Evolutionary conservation across 306 rosid genomes (phyloP), one percentile per base, ranked within the genome.

Genomic region (Amphicarpaea edgeworthii): DNA sequence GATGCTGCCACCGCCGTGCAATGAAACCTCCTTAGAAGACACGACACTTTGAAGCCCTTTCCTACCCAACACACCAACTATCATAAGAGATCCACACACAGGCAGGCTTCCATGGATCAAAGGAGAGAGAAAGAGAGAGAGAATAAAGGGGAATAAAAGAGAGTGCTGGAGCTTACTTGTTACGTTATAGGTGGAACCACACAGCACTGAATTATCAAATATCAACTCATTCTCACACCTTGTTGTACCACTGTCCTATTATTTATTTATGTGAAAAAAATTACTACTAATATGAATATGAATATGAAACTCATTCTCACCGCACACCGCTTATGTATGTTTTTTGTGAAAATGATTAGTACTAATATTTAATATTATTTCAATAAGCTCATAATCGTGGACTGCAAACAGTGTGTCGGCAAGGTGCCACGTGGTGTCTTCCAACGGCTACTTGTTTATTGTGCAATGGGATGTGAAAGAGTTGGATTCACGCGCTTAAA

Each of bases 381-480:
- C 42, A 63, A 71, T 40, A 28, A 54, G 34, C 11, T 16, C 3
- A 55, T 6, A 37, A 66, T 67, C 17, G 80, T 57, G 58, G 21
- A 47, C n/a, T 46, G 47, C 51, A 57, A 24, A 50, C 59, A 28
- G 17, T 23, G 38, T 70, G 82, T 76, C 82, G 85, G 85, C 75
- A 82, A 53, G 26, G 70, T 8, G 78, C 23, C 85, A 70, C 55
- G 70, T 76, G 82, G 75, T 7, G 32, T 10, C 8, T 6, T 1
- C 45, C 49, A 76, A 82, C 85, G 82, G 85, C 78, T 82, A 68
- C 38, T 58, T 78, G 23, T 62, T 17, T 46, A 15, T 76, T 59
- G 60, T 37, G 28, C 15, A n/a, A n/a, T 9, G 34, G 0, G 23
- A 40, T 12, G 1, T 2, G 42, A 26, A 38, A 1, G 37, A 19